Evolutionary conservation across 805 yeast genomes (phyloP).

Genomic region (Schwanniomyces occidentalis): DNA sequence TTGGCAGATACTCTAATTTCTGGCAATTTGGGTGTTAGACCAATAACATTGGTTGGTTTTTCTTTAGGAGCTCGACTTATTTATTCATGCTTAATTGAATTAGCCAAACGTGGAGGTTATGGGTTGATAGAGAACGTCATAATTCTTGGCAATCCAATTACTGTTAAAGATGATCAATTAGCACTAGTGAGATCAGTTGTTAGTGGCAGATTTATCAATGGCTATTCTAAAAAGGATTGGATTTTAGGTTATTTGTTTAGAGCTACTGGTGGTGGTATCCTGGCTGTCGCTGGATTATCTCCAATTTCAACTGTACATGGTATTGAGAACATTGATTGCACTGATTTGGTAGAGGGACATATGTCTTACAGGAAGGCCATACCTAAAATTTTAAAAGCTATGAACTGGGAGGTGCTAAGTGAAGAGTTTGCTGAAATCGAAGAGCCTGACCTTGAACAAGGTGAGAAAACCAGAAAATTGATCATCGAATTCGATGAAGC

Average conservation of each 20-base stretch:
- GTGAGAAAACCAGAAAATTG: constrained; percentile 79
- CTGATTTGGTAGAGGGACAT: constrained; percentile 88
- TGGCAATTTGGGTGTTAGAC: constrained; percentile 88
- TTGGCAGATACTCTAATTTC: constrained; percentile 88
- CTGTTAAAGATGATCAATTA: constrained; percentile 74
- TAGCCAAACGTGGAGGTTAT: constrained; percentile 80
- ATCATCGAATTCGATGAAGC: constrained; percentile 87
- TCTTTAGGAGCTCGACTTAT: constrained; percentile 92
- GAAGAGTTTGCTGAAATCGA: constrained; percentile 96
- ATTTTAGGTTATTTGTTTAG: constrained; percentile 90
- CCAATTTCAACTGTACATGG: constrained; percentile 63
- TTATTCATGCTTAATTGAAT: constrained; percentile 82
- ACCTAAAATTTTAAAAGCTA: constrained; percentile 69
- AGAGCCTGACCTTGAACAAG: constrained; percentile 89
- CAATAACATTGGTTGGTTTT: constrained; percentile 89
- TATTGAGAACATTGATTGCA: constrained; percentile 84
- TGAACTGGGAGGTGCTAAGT: constrained; percentile 79
- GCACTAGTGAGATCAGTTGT: constrained; percentile 81
- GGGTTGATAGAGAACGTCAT: constrained; percentile 89
- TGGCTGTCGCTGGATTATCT: constrained; percentile 87
- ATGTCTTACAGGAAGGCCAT: constrained; percentile 96
- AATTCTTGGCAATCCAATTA: constrained; percentile 85
- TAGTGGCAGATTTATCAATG: constrained; percentile 86
- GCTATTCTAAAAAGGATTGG: constrained; percentile 93
- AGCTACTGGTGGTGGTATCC: constrained; percentile 93